Conservation (phyloP, 1,139 yeast species). For the Sugiyamaella xylanicola region DNA sequence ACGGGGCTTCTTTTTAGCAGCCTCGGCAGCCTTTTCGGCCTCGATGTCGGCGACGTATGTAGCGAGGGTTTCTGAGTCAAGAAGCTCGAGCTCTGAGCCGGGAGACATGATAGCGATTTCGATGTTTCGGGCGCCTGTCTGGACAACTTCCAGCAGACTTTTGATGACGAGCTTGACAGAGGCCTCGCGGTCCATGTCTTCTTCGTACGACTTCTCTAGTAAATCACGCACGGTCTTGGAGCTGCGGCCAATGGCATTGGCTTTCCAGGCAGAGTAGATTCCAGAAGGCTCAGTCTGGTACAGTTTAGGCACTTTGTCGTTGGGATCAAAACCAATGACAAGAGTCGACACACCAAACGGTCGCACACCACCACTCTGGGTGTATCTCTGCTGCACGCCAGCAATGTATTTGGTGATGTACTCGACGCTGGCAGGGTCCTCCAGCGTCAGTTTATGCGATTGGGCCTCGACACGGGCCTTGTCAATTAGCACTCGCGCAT, state of each 20-base stretch:
- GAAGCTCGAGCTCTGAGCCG: slow-evolving; percentile 48
- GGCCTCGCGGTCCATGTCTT: slow-evolving; percentile 68
- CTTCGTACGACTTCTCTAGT: slow-evolving; percentile 85
- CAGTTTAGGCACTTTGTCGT: slow-evolving; percentile 76
- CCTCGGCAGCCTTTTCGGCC: slow-evolving; percentile 87
- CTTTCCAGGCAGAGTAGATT: slow-evolving; percentile 98
- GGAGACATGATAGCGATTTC: slow-evolving; percentile 89
- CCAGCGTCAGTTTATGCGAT: slow-evolving; percentile 89
- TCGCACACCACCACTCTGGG: slow-evolving; percentile 98
- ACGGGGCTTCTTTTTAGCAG: slow-evolving; percentile 63
- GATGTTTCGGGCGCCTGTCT: slow-evolving; percentile 95
- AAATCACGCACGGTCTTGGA: slow-evolving; percentile 95
- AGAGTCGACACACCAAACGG: slow-evolving; percentile 95
- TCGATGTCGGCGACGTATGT: slow-evolving; percentile 81
- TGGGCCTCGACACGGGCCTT: slow-evolving; percentile 97
- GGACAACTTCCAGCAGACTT: slow-evolving; percentile 91
- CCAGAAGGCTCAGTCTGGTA: slow-evolving; percentile 98
- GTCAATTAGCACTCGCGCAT: slow-evolving; percentile 91
- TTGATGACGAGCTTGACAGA: slow-evolving; percentile 82
- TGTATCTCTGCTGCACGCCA: slow-evolving; percentile 94
- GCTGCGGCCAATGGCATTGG: slow-evolving; percentile 95
- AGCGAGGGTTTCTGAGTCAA: slow-evolving; percentile 70
- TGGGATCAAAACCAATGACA: slow-evolving; percentile 92
- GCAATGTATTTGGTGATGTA: slow-evolving; percentile 93
- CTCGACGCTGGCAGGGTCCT: slow-evolving; percentile 91